These are phyloP conservation scores for Podospora didyma DNA, from an alignment of 495 filamentous ascomycete genomes.

Conservation along the genomic window DNA sequence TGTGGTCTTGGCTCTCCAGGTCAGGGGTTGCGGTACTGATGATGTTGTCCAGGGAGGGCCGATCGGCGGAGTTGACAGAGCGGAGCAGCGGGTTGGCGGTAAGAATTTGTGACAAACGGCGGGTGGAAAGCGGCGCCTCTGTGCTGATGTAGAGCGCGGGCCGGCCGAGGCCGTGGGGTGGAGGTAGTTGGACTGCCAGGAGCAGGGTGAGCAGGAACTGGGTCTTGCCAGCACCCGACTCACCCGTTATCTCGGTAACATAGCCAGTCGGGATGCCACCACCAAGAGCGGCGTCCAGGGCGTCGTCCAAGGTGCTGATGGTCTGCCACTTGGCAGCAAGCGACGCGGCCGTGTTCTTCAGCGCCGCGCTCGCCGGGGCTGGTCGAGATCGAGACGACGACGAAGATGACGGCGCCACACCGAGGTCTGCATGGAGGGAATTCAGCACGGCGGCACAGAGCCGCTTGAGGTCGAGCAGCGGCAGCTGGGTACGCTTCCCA, in stretches of 20 bases:
- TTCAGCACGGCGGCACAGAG: constrained; percentile 60
- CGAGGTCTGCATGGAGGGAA: constrained; percentile 63
- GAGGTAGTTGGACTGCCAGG: constrained; percentile 73
- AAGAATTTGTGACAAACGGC: constrained; percentile 74
- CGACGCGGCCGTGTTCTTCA: constrained; percentile 36
- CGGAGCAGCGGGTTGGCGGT: constrained; percentile 58
- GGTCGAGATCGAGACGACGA: constrained; percentile 8
- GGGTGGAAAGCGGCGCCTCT: constrained; percentile 77
- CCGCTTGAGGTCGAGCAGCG: constrained; percentile 71
- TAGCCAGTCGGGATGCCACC: constrained; percentile 84
- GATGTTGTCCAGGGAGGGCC: constrained; percentile 66
- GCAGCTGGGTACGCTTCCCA: constrained; percentile 79
- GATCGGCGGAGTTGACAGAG: constrained; percentile 37
- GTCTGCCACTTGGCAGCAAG: constrained; percentile 46
- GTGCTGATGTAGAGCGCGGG: constrained; percentile 92
- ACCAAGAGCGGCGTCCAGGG: constrained; percentile 68
- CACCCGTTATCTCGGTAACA: constrained; percentile 87
- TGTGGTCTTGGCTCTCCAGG: constrained; percentile 93
- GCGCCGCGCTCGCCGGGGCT: too few species aligned
- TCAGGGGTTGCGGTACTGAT: constrained; percentile 82
- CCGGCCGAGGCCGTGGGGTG: constrained; percentile 63
- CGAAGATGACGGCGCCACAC: constrained; percentile 25
- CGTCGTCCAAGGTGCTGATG: constrained; percentile 77
- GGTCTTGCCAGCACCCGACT: constrained; percentile 94
- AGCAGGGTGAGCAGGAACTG: constrained; percentile 85